Percentiles rank a stretch among this genome's conserved stretches.
Conservation (phyloP, 2,329 filamentous ascomycete genomes). For the Dryadomyces quercivorus region DNA sequence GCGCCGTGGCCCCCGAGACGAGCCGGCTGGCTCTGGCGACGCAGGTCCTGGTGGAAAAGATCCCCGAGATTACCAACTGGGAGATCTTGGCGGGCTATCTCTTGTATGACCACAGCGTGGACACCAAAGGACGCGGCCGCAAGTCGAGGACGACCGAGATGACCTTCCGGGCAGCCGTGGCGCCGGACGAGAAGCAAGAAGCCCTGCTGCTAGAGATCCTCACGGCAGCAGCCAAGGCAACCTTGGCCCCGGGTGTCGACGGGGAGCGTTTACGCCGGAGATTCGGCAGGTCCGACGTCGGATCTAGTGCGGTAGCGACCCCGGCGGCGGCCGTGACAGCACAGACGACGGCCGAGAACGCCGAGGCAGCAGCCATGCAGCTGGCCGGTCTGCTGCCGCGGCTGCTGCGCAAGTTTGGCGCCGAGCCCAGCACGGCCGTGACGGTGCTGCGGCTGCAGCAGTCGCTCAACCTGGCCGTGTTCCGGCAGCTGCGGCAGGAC, state of each 20-base stretch:
- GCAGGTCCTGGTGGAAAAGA: conserved; percentile 71
- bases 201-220: conserved; percentile 77
- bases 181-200: conserved; percentile 66
- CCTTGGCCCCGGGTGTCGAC: conserved; percentile 52
- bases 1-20: conserved; percentile 56
- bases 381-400: conserved; percentile 71
- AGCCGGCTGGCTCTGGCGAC: conserved; percentile 69
- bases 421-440: conserved; percentile 75
- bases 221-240: conserved; percentile 67
- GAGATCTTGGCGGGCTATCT: conserved; percentile 81
- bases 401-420: conserved; percentile 85
- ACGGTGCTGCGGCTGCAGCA: conserved; percentile 78
- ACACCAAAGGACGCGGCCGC: conserved; percentile 25
- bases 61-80: conserved; percentile 76
- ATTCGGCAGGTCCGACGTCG: conserved; percentile 26
- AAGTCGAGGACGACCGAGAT: conserved; percentile 33
- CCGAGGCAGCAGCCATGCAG: conserved; percentile 67
- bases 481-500: conserved; percentile 81
- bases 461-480: conserved; percentile 73
- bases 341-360: conserved; percentile 38
- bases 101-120: conserved; percentile 76
- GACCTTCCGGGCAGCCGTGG: conserved; percentile 58
- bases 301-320: conserved; percentile 30
- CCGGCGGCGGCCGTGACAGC: conserved; percentile 8
- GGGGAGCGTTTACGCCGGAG: conserved; percentile 45